Conservation (phyloP, 768 basidiomycete species). For the Trametes maxima region DNA sequence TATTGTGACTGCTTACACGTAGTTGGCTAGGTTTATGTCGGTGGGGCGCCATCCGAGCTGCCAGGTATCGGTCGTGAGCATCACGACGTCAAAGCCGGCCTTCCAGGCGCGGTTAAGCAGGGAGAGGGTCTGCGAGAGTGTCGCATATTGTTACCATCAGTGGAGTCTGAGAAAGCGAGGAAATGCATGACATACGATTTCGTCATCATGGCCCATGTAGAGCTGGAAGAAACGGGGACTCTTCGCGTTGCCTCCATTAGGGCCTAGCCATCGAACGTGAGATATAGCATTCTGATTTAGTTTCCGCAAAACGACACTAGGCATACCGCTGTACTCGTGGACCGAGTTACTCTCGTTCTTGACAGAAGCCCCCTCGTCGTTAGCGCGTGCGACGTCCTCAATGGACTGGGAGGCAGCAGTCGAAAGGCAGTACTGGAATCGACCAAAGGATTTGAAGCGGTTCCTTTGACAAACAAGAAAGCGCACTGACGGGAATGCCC, state of each 20-base stretch:
- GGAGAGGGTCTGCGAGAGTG: constrained; percentile 40
- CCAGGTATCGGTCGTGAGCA: constrained; percentile 55
- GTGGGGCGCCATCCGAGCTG: constrained; percentile 52
- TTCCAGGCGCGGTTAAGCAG: constrained; percentile 50
- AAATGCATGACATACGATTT: constrained; percentile 37
- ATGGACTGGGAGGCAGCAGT: constrained; percentile 54
- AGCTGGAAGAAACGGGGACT: constrained; percentile 57
- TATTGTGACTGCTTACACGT: constrained; percentile 43
- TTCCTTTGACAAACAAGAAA: too few species aligned
- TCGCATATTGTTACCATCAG: not conserved
- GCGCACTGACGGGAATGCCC: constrained; percentile 39
- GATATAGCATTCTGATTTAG: not conserved
- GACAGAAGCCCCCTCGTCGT: constrained; percentile 43
- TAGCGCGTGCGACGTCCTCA: constrained; percentile 51
- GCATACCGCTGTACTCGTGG: constrained; percentile 35
- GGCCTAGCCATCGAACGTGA: constrained; percentile 4
- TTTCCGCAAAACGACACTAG: not conserved
- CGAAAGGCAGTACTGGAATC: constrained; percentile 48
- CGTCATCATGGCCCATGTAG: constrained; percentile 58
- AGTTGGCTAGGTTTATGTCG: constrained; percentile 54
- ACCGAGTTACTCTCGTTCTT: constrained; percentile 43
- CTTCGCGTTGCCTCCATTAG: constrained; percentile 38
- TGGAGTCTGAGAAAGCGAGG: not conserved
- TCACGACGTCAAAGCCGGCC: constrained; percentile 48
- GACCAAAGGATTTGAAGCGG: not conserved